phyloP scores from a whole-genome alignment of 2,329 filamentous ascomycete species.

The Sclerotinia borealis region DNA sequence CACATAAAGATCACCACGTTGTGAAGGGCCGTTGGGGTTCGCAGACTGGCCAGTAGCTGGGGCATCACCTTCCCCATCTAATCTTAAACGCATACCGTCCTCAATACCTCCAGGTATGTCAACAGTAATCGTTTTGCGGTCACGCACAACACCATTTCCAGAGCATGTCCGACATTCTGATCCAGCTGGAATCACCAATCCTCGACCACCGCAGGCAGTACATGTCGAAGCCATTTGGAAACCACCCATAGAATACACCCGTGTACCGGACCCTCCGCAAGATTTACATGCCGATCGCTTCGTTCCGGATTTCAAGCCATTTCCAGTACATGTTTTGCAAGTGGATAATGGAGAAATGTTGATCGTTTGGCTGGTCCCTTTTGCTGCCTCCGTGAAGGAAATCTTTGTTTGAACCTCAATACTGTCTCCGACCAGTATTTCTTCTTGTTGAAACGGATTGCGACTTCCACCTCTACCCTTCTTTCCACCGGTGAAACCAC shows the following conservation, averaged over 20 bases:
- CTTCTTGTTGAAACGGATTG: conserved; percentile 68
- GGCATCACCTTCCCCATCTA: conserved; percentile 82
- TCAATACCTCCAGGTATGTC: conserved; percentile 95
- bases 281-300: conserved; percentile 67
- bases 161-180: conserved; percentile 74
- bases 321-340: conserved; percentile 78
- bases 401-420: conserved; percentile 93
- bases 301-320: conserved; percentile 75
- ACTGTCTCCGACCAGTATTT: conserved; percentile 84
- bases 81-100: conserved; percentile 86
- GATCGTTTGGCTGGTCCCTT: conserved; percentile 84
- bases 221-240: conserved; percentile 97
- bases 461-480: conserved; percentile 42
- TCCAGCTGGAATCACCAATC: conserved; percentile 68
- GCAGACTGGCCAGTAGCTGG: conserved; percentile 67
- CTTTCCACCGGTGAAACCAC: conserved; percentile 58
- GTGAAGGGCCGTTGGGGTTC: conserved; percentile 55
- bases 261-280: conserved; percentile 80
- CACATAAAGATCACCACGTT: conserved; percentile 84
- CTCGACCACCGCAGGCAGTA: conserved; percentile 70
- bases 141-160: conserved; percentile 78
- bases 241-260: conserved; percentile 84
- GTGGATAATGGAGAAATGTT: conserved; percentile 73
- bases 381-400: conserved; percentile 93
- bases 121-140: conserved; percentile 75